Base-by-base conservation (phyloP, 2,329 filamentous ascomycete genomes). In the Stenocarpella maydis region DNA sequence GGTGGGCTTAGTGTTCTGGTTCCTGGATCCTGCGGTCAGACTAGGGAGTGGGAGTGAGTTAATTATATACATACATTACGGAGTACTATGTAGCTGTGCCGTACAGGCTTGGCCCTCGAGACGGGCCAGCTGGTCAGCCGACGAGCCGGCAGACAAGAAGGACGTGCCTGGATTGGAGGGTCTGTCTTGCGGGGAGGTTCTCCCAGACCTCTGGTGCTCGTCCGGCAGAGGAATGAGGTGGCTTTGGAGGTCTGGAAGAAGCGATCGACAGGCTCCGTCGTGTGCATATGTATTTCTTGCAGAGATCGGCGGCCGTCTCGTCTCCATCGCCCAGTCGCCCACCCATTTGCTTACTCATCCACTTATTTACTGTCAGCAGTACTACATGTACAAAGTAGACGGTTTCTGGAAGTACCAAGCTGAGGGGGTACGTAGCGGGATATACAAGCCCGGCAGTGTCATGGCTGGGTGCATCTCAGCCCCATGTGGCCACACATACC, bases 181-280 rank as follows among this genome's bases (percentile, higher is more conserved):
- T 24, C 28, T 39, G 31, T 50, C 8, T 4, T 31, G 31, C 8
- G 31, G 31, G 31, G 24, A 26, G 28, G 34, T n/a, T n/a, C 19
- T 50, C 52, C 53, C 52, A 60, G 50, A 60, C 52, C 61, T 43
- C 26, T 21, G 49, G 34, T 41, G 39, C 61, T 41, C 61, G 47
- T 41, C 55, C 64, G 50, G 50, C 63, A 54, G 50, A 66, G 50
- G 64, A 55, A 52, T 55, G 41, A 37, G 26, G 50, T 34, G 64
- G 64, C 64, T 67, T 37, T 43, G 43, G 39, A 34, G 64, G 68
- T 64, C 68, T 68, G 68, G 68, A 70, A 68, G 49, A 26, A 68
- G 8, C 12, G 68, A 70, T 70, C 68, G 68, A 52, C 68, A 37
- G 64, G 21, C 21, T 67, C 37, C 58, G 28, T 47, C 10, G 39